Conservation (phyloP, 164 flowering plant species). For the Magnolia changhungtana region DNA sequence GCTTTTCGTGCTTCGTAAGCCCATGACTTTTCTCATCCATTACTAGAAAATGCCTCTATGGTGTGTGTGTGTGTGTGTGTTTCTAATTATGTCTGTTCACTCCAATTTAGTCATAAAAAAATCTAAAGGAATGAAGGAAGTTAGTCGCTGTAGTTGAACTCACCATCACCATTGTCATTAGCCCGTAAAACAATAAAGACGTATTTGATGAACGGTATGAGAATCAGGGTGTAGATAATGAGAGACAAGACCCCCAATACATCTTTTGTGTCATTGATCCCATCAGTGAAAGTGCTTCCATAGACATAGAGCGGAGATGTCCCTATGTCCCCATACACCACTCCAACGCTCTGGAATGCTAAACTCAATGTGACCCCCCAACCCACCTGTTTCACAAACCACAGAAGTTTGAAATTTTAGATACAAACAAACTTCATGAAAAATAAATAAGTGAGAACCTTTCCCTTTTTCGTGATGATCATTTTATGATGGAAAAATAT, state of each 20-base stretch:
- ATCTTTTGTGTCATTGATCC: slow-evolving; percentile 37
- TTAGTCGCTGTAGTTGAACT: slow-evolving; percentile 8
- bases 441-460: neutral
- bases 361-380: slow-evolving; percentile 38
- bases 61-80: too few species aligned
- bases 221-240: slow-evolving; percentile 49
- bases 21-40: too few species aligned
- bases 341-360: slow-evolving; percentile 68
- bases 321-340: slow-evolving; percentile 66
- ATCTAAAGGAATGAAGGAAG: neutral
- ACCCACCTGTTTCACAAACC: slow-evolving; percentile 23
- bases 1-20: too few species aligned
- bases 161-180: slow-evolving; percentile 71
- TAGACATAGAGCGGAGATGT: slow-evolving; percentile 68
- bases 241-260: slow-evolving; percentile 56
- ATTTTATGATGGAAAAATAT: neutral
- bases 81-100: neutral
- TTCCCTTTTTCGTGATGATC: neutral
- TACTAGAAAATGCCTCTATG: too few species aligned
- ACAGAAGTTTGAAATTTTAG: neutral
- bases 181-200: slow-evolving; percentile 56
- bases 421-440: neutral
- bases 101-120: neutral
- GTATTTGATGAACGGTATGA: slow-evolving; percentile 51
- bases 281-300: slow-evolving; percentile 43